A percentile compares a stretch with the other conserved stretches of the same genome.
Conservation (phyloP, 1,139 yeast genomes). For the Geotrichum candidum region DNA sequence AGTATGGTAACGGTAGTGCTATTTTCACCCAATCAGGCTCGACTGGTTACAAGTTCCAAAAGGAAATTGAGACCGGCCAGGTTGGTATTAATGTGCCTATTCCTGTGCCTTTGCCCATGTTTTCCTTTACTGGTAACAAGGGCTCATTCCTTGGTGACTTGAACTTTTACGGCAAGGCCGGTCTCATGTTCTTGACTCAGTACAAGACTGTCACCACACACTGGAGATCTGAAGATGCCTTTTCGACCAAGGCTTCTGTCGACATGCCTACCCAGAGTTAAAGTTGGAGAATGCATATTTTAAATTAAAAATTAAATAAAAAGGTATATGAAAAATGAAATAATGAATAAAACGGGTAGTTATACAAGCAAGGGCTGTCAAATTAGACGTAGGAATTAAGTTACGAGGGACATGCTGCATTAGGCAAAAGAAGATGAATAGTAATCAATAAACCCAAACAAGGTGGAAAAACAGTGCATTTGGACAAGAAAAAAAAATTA, state of each 20-base stretch:
- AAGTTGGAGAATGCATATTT: not conserved
- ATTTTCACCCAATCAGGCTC: conserved; percentile 67
- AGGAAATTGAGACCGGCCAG: conserved; percentile 68
- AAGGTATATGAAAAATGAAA: not conserved
- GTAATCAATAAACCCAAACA: not conserved
- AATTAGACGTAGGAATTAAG: not conserved
- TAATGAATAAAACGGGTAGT: not conserved
- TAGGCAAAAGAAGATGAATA: not conserved
- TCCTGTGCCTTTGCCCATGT: conserved; percentile 82
- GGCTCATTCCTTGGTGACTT: conserved; percentile 73
- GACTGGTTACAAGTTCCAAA: conserved; percentile 63
- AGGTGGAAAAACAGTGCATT: not conserved
- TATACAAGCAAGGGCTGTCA: not conserved
- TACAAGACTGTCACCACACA: conserved; percentile 68
- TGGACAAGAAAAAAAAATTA: not conserved
- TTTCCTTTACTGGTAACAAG: conserved; percentile 74
- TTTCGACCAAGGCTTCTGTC: conserved; percentile 51
- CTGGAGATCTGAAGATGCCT: conserved; percentile 58
- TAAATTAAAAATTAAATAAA: not conserved
- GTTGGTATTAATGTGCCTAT: conserved; percentile 78
- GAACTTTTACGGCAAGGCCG: conserved; percentile 75
- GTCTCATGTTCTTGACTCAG: conserved; percentile 65
- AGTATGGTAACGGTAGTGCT: conserved; percentile 70
- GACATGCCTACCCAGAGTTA: conserved; percentile 39
- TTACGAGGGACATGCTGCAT: not conserved